These are phyloP conservation scores for Capsicum rhomboideum DNA, from an alignment of 257 asterid species.

Conservation along the genomic window DNA sequence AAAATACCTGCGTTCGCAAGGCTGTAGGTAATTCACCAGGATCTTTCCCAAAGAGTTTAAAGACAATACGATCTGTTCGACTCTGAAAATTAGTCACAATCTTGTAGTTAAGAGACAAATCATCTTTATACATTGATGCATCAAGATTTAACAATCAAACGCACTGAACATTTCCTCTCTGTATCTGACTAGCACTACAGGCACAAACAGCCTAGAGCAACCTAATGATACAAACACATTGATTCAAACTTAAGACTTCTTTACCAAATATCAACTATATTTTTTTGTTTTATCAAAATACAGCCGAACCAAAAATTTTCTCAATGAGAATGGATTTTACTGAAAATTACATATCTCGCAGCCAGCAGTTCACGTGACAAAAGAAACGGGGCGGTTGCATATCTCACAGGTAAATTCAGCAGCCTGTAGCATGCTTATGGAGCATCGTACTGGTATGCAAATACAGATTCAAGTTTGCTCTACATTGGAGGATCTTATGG, in stretches of 20 bases:
- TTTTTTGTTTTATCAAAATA: not conserved
- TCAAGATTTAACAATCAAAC: not conserved
- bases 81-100: constrained; percentile 37
- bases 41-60: constrained; percentile 92
- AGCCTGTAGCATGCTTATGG: not conserved
- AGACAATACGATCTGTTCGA: constrained; percentile 76
- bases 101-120: not conserved
- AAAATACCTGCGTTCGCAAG: constrained; percentile 58
- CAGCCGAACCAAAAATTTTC: not conserved
- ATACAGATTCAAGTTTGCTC: not conserved
- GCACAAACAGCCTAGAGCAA: not conserved
- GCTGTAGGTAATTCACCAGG: constrained; percentile 85
- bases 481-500: not conserved
- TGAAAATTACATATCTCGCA: not conserved
- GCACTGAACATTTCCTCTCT: not conserved
- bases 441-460: not conserved
- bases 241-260: not conserved
- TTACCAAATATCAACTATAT: not conserved
- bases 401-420: not conserved
- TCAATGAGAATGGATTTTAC: not conserved
- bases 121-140: not conserved
- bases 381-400: not conserved
- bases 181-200: not conserved
- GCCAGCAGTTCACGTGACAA: not conserved
- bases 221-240: not conserved